A percentile compares a stretch with the other conserved stretches of the same genome.
Evolutionary conservation across 805 yeast species (phyloP).

Genomic region (Ascoidea tarda): DNA sequence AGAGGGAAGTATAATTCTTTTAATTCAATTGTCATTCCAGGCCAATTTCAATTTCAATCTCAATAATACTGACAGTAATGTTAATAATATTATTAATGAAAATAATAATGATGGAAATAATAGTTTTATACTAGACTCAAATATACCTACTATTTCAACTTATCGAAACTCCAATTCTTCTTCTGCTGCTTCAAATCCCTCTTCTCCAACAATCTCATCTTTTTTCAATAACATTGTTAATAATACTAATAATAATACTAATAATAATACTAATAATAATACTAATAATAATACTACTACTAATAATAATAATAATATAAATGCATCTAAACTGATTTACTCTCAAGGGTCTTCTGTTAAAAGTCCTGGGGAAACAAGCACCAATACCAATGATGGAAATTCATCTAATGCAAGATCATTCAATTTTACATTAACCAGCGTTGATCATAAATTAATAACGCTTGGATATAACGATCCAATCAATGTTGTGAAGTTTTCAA

Average conservation of each 20-base stretch:
- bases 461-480: constrained; percentile 83
- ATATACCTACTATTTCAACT: neutral
- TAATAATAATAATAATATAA: neutral
- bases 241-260: neutral
- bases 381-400: neutral
- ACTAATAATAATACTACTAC: neutral
- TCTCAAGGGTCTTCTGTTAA: neutral
- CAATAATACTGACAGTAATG: too few relatives aligned
- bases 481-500: constrained; percentile 57
- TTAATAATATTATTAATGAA: too few relatives aligned
- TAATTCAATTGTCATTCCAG: constrained; percentile 1
- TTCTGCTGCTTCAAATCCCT: neutral
- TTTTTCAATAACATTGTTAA: too few relatives aligned
- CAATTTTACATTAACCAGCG: constrained; percentile 14
- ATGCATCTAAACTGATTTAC: neutral
- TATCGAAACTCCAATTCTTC: neutral
- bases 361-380: neutral
- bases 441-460: constrained; percentile 56
- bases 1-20: constrained; percentile 8
- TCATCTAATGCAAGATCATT: neutral
- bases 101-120: too few relatives aligned
- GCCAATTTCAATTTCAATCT: neutral
- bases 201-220: neutral
- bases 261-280: too few relatives aligned
- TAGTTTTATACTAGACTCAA: neutral